Base-by-base conservation (phyloP, 2,329 filamentous ascomycete species). In the Colletotrichum sp. region DNA sequence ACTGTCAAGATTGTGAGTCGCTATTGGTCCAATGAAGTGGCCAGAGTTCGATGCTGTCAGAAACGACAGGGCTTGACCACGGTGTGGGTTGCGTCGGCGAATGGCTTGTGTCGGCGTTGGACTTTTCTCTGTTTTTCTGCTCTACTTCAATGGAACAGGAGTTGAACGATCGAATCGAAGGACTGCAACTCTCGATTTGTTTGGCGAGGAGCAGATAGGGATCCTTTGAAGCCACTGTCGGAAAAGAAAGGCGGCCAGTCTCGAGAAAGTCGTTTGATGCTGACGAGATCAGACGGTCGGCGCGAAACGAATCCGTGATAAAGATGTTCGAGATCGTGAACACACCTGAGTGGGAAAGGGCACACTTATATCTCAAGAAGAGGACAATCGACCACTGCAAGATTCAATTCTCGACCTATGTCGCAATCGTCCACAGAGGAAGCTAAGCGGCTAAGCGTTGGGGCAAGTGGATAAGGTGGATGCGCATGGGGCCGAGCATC, bases 381-480 rank as follows among this genome's bases (percentile, higher is more conserved):
- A 74, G 47, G 33, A 62, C 24, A 62, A 51, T 9, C 57, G 36
- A 72, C 43, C 18, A 36, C 55, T 57, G n/a, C 47, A 58, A 57
- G 36, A 33, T 31, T 18, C 62, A 62, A 43, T 51, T 33, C n/a
- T 57, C 55, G 55, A 54, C n/a, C 64, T 64, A 74, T 74, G 72
- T 74, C 72, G 72, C 72, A 74, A 74, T 73, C 69, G 58, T 27
- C 61, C 64, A 38, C 34, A 36, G 24, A 54, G 38, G 43, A 59
- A 69, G 54, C 73, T 74, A 73, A 63, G 66, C 62, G 72, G 61
- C 34, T 58, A 62, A 66, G 62, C 27, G 55, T 38, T 63, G 70
- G 70, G 73, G 64, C 70, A 75, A 69, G 73, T 70, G 73, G 66
- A 61, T 74, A 70, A 70, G 34, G 66, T 70, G 66, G 71, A 70